Evolutionary conservation across 768 basidiomycete species (phyloP).

Genomic region (Scleroderma bovista): DNA sequence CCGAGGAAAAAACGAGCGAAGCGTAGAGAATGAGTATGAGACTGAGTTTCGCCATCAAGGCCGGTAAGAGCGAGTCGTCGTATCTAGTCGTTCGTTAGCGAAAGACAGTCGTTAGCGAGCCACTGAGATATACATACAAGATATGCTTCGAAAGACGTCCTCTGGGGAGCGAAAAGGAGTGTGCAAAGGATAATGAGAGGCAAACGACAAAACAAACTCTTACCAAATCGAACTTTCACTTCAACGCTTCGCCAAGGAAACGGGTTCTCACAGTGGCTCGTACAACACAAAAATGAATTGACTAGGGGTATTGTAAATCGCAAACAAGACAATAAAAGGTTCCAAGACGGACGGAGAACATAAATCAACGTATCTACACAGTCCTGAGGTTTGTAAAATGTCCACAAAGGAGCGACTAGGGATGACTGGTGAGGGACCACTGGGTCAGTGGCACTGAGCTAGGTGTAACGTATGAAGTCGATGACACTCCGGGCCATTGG

Average conservation of each 20-base stretch:
- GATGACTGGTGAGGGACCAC: slow-evolving; percentile 80
- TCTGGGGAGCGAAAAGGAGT: background rate
- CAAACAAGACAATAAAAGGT: too few relatives aligned
- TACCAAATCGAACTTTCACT: background rate
- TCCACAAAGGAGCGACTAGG: slow-evolving; percentile 13
- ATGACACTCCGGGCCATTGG: slow-evolving; percentile 74
- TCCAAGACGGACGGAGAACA: too few relatives aligned
- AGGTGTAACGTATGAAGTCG: slow-evolving; percentile 61
- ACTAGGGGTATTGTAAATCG: too few relatives aligned
- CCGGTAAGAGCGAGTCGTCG: too few relatives aligned
- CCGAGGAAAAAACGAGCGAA: slow-evolving; percentile 48
- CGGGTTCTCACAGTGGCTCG: background rate
- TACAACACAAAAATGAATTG: background rate
- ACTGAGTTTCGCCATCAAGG: slow-evolving; percentile 45
- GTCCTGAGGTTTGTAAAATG: slow-evolving; percentile 1
- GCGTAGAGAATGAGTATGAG: slow-evolving; percentile 62
- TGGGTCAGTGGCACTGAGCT: slow-evolving; percentile 58
- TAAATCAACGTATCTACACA: background rate
- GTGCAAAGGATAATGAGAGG: background rate
- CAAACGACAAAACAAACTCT: background rate
- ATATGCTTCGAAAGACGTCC: too few relatives aligned
- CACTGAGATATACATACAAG: too few relatives aligned
- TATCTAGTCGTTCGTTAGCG: too few relatives aligned
- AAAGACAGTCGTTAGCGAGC: too few relatives aligned
- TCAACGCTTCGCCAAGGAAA: background rate